These are phyloP conservation scores for Trapa incisa DNA, from an alignment of 345 rosid genomes.

Conservation along the genomic window DNA sequence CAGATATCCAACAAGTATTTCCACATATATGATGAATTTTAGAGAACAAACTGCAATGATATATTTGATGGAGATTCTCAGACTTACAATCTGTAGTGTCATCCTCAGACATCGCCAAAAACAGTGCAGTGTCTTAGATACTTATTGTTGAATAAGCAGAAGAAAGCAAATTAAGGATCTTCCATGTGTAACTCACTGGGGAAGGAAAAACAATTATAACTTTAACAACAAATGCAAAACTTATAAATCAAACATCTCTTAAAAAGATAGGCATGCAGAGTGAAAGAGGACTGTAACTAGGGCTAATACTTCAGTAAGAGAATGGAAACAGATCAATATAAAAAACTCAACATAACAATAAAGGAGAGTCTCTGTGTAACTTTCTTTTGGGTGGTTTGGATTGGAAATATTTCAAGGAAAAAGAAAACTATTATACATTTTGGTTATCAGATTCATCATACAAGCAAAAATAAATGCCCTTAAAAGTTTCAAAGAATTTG, in stretches of 20 bases:
- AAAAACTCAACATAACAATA: background rate
- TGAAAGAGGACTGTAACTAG: background rate
- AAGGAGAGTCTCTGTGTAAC: too few species aligned
- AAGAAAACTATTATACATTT: background rate
- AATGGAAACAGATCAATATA: background rate
- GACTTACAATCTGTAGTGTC: constrained; percentile 66
- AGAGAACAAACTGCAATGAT: background rate
- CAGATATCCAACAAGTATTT: background rate
- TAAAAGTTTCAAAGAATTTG: background rate
- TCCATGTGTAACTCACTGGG: constrained; percentile 68
- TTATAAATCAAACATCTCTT: background rate
- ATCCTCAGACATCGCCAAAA: constrained; percentile 82
- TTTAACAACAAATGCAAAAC: background rate
- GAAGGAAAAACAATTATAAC: background rate
- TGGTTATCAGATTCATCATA: background rate
- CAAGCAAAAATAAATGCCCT: background rate
- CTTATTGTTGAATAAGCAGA: constrained; percentile 87
- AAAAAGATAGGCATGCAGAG: background rate
- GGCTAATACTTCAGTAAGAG: background rate
- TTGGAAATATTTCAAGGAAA: background rate
- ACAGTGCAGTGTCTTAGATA: constrained; percentile 51
- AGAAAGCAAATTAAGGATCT: constrained; percentile 57
- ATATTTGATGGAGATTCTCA: background rate
- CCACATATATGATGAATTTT: background rate
- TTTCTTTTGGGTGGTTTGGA: too few species aligned